Evolutionary conservation across 2,329 filamentous ascomycete species (phyloP), one percentile per base, ranked within the genome.

Genomic region (Fusarium humuli): DNA sequence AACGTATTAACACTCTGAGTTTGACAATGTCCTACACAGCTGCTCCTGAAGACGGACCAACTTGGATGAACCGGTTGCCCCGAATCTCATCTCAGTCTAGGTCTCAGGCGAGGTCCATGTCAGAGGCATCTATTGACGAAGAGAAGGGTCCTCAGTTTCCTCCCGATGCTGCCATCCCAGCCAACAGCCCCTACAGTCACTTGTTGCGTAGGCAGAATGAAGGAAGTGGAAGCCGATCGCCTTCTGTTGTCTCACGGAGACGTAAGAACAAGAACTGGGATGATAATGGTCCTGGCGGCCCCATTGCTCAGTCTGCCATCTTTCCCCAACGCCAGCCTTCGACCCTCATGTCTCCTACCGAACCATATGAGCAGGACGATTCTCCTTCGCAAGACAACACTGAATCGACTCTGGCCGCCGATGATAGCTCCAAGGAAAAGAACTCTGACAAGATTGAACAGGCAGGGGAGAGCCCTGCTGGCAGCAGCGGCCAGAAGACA

Each of bases 11-110:
- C 82, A 98, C 96, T 0, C 83, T 99, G 72, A 94, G 93, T 2
- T 86, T 99, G 65, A 98, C 96, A 58, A 93, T 99, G 88, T 98
- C 96, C 0, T 99, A 98, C 82, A 99, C 96, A 1, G 89, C 91
- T 66, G 94, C 91, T 20, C 92, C 92, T 53, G 95, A 97, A 59
- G 93, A 97, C 37, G 93, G 94, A 0, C 92, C 94, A 4, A 90
- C 90, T 3, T 99, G 96, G 96, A 97, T 98, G 92, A 96, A 97
- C 73, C 88, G 96, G 57, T 84, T 99, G 45, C 96, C 96, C 7
- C 81, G 91, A 78, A 87, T 91, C 70, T 84, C 88, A 52, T 87
- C 89, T 0, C 85, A 85, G 63, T 91, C 89, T 34, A 92, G 93
- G 70, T 98, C 96, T 1, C 90, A 95, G 74, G 94, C 94, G 7